Evolutionary conservation across 208 protist genomes (phyloP).

Genomic region (Acanthamoeba healyi): DNA sequence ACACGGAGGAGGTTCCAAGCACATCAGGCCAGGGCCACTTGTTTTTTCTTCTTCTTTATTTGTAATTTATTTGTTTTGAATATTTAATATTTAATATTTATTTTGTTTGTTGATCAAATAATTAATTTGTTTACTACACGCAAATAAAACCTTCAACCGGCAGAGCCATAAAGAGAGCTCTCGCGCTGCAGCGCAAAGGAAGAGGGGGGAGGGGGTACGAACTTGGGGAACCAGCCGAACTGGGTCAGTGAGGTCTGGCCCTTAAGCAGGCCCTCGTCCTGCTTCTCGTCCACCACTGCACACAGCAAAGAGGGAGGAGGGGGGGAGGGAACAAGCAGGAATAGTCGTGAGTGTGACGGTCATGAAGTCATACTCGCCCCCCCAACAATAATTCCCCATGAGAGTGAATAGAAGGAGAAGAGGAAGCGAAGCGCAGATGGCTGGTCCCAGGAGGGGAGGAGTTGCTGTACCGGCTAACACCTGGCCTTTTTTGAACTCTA

Average conservation of each 20-base stretch:
- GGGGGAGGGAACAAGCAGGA: neutral
- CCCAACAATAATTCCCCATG: neutral
- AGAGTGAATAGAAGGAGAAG: neutral
- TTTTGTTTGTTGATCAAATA: no score
- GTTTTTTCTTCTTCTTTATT: neutral
- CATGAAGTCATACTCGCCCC: neutral
- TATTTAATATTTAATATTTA: neutral
- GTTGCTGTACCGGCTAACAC: neutral
- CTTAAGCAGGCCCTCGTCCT: conserved; percentile 8
- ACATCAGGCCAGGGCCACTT: neutral
- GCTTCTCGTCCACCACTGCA: conserved; percentile 51
- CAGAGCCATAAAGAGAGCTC: no score
- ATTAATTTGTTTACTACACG: neutral
- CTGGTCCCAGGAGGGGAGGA: neutral
- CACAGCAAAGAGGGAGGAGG: neutral
- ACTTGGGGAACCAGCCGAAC: conserved; percentile 37
- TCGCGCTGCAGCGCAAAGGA: no score
- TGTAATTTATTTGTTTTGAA: neutral
- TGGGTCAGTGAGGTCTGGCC: conserved; percentile 35
- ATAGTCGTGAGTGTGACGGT: neutral
- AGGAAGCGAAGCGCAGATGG: no score
- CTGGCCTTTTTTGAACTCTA: conserved; percentile 32
- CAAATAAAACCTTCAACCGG: no score
- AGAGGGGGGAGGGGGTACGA: neutral
- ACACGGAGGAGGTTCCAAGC: neutral